A percentile compares a stretch with the other conserved stretches of the same genome.
Conservation (phyloP, 768 basidiomycete genomes). For the Podaxis sp. region DNA sequence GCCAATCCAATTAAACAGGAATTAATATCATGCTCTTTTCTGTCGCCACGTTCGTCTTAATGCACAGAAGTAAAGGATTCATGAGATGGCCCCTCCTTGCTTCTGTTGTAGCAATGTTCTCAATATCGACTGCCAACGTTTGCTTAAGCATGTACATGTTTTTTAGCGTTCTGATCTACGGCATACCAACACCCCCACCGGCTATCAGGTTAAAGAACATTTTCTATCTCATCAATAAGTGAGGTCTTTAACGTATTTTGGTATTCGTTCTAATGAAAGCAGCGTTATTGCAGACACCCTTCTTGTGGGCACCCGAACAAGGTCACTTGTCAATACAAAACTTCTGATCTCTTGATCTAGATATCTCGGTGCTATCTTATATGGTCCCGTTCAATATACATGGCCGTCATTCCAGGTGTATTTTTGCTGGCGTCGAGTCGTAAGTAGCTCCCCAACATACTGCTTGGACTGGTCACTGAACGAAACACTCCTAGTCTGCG, state of each 20-base stretch:
- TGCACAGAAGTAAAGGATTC: slow-evolving; percentile 20
- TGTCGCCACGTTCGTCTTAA: slow-evolving; percentile 32
- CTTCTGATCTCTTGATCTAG: neutral
- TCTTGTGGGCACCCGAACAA: slow-evolving; percentile 3
- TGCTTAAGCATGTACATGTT: slow-evolving; percentile 31
- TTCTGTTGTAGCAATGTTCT: slow-evolving; percentile 34
- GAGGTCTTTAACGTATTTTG: slow-evolving; percentile 13
- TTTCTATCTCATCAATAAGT: slow-evolving; percentile 41
- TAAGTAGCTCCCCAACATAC: slow-evolving; percentile 17
- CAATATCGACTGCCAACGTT: slow-evolving; percentile 33
- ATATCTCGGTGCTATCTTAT: slow-evolving; percentile 39
- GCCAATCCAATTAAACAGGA: slow-evolving; percentile 20
- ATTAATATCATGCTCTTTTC: slow-evolving; percentile 36
- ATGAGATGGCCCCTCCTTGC: slow-evolving; percentile 30
- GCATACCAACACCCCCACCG: slow-evolving; percentile 18
- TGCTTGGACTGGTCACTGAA: neutral
- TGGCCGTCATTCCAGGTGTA: slow-evolving; percentile 26
- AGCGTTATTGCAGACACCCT: slow-evolving; percentile 17
- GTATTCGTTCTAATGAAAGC: neutral
- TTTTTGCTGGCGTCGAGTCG: slow-evolving; percentile 33
- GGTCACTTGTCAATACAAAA: neutral
- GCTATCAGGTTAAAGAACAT: slow-evolving; percentile 32
- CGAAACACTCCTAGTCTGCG: neutral
- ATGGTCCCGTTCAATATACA: slow-evolving; percentile 31
- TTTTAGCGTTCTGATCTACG: slow-evolving; percentile 22